Evolutionary conservation across 2,329 filamentous ascomycete species (phyloP).

Genomic region (Colletotrichum cordylinicola): DNA sequence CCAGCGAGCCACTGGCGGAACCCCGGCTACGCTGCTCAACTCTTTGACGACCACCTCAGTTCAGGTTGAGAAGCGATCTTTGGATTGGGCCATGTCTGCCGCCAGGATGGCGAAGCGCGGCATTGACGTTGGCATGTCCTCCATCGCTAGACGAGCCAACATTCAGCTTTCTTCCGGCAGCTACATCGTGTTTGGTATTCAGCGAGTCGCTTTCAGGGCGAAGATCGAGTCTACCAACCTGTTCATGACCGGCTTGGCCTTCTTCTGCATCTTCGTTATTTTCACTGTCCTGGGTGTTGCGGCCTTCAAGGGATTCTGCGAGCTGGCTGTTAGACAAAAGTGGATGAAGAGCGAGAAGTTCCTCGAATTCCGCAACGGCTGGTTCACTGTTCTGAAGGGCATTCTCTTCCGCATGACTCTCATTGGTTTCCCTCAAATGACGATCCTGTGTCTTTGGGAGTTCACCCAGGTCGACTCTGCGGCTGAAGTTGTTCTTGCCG

Average conservation of each 20-base stretch:
- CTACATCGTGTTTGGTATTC: conserved; percentile 78
- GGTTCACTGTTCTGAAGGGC: conserved; percentile 91
- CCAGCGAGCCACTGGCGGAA: conserved; percentile 89
- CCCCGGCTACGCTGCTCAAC: conserved; percentile 78
- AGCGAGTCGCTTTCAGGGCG: conserved; percentile 86
- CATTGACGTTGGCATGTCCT: conserved; percentile 30
- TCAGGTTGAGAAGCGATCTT: conserved; percentile 73
- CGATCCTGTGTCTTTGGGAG: conserved; percentile 91
- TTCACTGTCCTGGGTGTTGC: conserved; percentile 75
- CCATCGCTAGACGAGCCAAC: conserved; percentile 59
- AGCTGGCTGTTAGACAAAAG: conserved; percentile 74
- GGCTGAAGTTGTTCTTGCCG: conserved; percentile 83
- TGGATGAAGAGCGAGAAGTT: conserved; percentile 88
- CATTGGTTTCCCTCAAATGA: conserved; percentile 91
- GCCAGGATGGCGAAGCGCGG: conserved; percentile 54
- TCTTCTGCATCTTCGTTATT: conserved; percentile 85
- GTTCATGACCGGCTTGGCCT: conserved; percentile 88
- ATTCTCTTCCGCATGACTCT: conserved; percentile 90
- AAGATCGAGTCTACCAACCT: conserved; percentile 89
- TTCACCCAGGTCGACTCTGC: conserved; percentile 85
- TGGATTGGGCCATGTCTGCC: conserved; percentile 33
- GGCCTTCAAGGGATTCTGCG: conserved; percentile 81
- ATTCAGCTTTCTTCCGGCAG: conserved; percentile 59
- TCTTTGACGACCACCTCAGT: conserved; percentile 78
- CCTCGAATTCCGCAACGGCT: conserved; percentile 91